Evolutionary conservation across 1,284 basidiomycete genomes (phyloP).

Genomic region (Fistulina hepatica): DNA sequence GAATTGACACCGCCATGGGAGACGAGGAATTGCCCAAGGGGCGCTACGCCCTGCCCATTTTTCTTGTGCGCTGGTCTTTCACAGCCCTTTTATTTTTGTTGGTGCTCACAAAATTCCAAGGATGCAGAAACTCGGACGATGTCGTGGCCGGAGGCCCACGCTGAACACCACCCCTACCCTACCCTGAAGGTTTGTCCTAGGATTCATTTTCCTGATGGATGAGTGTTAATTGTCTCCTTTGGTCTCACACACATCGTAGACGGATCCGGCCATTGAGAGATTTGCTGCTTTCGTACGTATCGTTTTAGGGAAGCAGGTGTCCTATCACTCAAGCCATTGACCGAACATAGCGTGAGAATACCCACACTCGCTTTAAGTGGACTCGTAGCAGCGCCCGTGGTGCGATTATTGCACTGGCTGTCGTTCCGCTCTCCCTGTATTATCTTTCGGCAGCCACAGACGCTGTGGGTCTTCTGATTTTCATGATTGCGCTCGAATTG

Average conservation of each 20-base stretch:
- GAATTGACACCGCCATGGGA: slow-evolving; percentile 30
- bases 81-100: too few relatives aligned
- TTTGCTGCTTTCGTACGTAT: slow-evolving; percentile 63
- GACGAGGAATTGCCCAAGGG: slow-evolving; percentile 31
- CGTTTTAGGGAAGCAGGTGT: slow-evolving; percentile 5
- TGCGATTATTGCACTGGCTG: too few relatives aligned
- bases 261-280: slow-evolving; percentile 73
- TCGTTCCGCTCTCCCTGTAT: too few relatives aligned
- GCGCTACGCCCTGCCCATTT: slow-evolving; percentile 2
- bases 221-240: slow-evolving; percentile 3
- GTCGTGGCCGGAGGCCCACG: too few relatives aligned
- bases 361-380: slow-evolving; percentile 71
- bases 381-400: too few relatives aligned
- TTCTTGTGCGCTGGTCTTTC: slow-evolving; percentile 8
- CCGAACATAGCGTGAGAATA: slow-evolving; percentile 60
- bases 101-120: too few relatives aligned
- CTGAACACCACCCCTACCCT: neutral
- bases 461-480: too few relatives aligned
- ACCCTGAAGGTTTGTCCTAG: neutral
- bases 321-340: slow-evolving; percentile 11
- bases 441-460: too few relatives aligned
- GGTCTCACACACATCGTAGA: neutral
- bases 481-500: too few relatives aligned
- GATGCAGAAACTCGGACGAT: too few relatives aligned
- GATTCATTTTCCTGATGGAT: slow-evolving; percentile 8